Evolutionary conservation across 2,329 filamentous ascomycete genomes (phyloP).

Genomic region (Grosmannia serpens): DNA sequence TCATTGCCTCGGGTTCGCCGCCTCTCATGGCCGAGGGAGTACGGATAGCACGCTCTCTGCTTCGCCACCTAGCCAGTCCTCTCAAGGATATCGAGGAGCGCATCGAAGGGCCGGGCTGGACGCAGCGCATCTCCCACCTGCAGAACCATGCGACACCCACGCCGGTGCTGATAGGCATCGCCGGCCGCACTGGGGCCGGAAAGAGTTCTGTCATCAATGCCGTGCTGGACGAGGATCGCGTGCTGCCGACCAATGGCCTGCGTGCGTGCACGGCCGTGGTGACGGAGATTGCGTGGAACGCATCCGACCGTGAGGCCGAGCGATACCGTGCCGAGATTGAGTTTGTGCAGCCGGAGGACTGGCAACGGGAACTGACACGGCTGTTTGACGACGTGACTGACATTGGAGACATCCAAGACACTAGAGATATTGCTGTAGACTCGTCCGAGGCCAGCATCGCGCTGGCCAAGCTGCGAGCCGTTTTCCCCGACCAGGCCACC

Average conservation of each 20-base stretch:
- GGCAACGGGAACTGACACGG: slow-evolving; percentile 37
- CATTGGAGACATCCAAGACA: slow-evolving; percentile 10
- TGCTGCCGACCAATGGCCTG: slow-evolving; percentile 36
- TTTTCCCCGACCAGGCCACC: slow-evolving; percentile 26
- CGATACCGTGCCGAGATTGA: slow-evolving; percentile 44
- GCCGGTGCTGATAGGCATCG: slow-evolving; percentile 40
- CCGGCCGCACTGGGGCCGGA: slow-evolving; percentile 50
- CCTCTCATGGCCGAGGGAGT: neutral
- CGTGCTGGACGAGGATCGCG: slow-evolving; percentile 45
- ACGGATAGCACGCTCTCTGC: slow-evolving; percentile 10
- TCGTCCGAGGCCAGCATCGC: slow-evolving; percentile 27
- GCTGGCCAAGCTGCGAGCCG: slow-evolving; percentile 37
- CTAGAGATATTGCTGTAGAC: slow-evolving; percentile 19
- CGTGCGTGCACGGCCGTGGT: slow-evolving; percentile 50
- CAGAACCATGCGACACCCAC: slow-evolving; percentile 16
- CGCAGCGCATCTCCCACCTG: neutral
- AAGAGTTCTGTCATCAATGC: slow-evolving; percentile 55
- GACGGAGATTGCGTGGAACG: slow-evolving; percentile 48
- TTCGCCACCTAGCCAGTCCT: slow-evolving; percentile 13
- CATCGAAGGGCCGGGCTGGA: slow-evolving; percentile 6
- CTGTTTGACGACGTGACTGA: slow-evolving; percentile 31
- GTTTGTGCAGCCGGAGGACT: slow-evolving; percentile 40
- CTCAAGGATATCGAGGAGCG: slow-evolving; percentile 14
- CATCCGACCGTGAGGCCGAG: slow-evolving; percentile 22
- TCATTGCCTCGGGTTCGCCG: neutral